Base-by-base conservation (phyloP, 768 basidiomycete species). In the Melanogaster broomeanus region DNA sequence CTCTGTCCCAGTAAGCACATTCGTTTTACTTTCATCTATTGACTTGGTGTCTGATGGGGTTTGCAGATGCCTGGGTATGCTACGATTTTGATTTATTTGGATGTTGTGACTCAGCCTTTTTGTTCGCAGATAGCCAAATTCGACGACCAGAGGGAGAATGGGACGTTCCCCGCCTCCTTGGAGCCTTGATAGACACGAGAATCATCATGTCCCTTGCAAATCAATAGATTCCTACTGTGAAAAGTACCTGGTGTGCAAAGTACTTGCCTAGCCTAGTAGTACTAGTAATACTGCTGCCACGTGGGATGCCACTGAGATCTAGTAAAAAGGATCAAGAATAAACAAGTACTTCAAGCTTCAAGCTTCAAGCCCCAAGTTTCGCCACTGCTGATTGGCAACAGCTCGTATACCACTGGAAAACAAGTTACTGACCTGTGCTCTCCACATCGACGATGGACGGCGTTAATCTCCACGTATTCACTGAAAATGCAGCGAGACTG, bases 131-230 rank as follows among this genome's bases (percentile, higher is more conserved):
- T 88, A 68, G 66, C 76, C 62, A 92, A 87, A 75, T 98, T 88
- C 77, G 95, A 99, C 67, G 95, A 96, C 49, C 93, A 98, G 73
- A 84, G 95, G 69, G 94, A 98, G 69, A 85, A 72, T 58, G 93
- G 91, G 52, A 89, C 88, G 19, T 97, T 97, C 84, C 91, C 93
- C 30, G 90, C 91, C 11, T 92, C 91, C 12, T 75, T 97, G 63
- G 92, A 96, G 66, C 85, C 85, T 55, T 85, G 74, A 79, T 65
- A 66, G 53, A 60, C 55, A 40, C 19, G 42, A 27, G 12, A 27
- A 25, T 42, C 2, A 30, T 42, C 9, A 18, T 19, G 13, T n/a
- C 47, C n/a, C 43, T 21, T 33, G 24, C 22, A 30, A 52, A 22
- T 22, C 12, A 35, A 43, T 48, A 41, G 45, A 46, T 24, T 46